Base-by-base conservation (phyloP, 352 stramenopile species). In the Globisporangium spinosum region DNA sequence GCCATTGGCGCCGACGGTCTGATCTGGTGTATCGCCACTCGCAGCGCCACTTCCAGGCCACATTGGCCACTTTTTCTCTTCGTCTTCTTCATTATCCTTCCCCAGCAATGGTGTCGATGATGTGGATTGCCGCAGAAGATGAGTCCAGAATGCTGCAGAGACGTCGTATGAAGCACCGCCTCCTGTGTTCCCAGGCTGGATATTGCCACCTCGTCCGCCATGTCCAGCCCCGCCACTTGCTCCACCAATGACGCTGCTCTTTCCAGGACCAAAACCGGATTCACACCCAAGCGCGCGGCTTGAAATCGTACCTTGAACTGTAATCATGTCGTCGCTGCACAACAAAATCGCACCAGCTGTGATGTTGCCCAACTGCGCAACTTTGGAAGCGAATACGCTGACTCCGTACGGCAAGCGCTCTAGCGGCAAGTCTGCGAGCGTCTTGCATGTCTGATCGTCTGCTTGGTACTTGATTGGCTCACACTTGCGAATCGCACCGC, bases 181-280 rank as follows among this genome's bases (percentile, higher is more conserved):
- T 25, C 81, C 83, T 68, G 54, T 74, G 62, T 80, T 80, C 27
- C 74, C 80, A 8, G 83, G 83, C 66, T 89, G 69, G 40, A 89
- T 69, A 27, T 89, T 87, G 7, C 83, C 83, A 32, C 83, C 83
- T 49, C 76, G 70, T 53, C 83, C 83, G 58, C 83, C 83, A 72
- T 91, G 83, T n/a, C 83, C 83, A 58, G 83, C 83, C 7, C 83
- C 83, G 54, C 83, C 83, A 45, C 83, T 91, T 29, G 83, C 82
- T 60, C 77, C 80, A 13, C 75, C 69, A 27, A 67, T 68, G 29
- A 87, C 55, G n/a, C 74, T 70, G 59, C 81, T 89, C 22, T 83
- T 86, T 4, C 83, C 83, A 49, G 78, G 82, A 43, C 83, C 83
- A 38, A 77, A 55, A 12, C 79, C 83, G 64, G 80, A 76, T 6